A percentile compares a stretch with the other conserved stretches of the same genome.
These are phyloP conservation scores for Neofusicoccum parvum DNA, from an alignment of 2,329 filamentous ascomycete species.

Conservation along the genomic window DNA sequence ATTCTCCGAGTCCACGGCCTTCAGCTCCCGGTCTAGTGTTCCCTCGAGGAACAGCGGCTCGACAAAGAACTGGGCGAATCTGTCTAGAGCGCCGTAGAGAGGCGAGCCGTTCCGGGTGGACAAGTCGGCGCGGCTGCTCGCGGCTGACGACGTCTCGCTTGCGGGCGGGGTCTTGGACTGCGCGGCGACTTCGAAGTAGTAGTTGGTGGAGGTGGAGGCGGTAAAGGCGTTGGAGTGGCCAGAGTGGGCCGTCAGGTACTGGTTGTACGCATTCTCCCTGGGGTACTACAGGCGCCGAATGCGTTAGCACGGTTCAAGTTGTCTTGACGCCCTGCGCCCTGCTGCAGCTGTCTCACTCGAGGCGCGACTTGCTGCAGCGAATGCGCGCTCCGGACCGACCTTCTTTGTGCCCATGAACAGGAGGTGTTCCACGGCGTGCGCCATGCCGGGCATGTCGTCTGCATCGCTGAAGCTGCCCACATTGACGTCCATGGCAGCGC, in stretches of 20 bases:
- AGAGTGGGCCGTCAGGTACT: slow-evolving; percentile 87
- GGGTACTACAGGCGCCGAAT: slow-evolving; percentile 64
- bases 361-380: neutral
- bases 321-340: neutral
- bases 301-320: slow-evolving; percentile 11
- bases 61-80: slow-evolving; percentile 93
- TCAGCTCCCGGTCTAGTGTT: slow-evolving; percentile 83
- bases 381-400: slow-evolving; percentile 45
- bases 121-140: slow-evolving; percentile 39
- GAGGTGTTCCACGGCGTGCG: slow-evolving; percentile 93
- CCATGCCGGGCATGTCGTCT: slow-evolving; percentile 88
- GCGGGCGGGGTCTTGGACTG: slow-evolving; percentile 61
- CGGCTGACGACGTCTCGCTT: slow-evolving; percentile 48
- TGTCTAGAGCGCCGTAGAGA: slow-evolving; percentile 80
- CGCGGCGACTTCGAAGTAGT: slow-evolving; percentile 93
- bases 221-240: slow-evolving; percentile 96
- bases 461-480: slow-evolving; percentile 95
- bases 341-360: neutral
- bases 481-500: slow-evolving; percentile 91
- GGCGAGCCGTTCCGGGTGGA: slow-evolving; percentile 54
- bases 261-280: slow-evolving; percentile 91
- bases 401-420: slow-evolving; percentile 99
- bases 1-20: slow-evolving; percentile 91
- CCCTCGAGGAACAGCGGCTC: slow-evolving; percentile 82
- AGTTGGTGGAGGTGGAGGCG: slow-evolving; percentile 90